Base-by-base conservation (phyloP, 441 rosid genomes). In the Aleurites moluccanus region DNA sequence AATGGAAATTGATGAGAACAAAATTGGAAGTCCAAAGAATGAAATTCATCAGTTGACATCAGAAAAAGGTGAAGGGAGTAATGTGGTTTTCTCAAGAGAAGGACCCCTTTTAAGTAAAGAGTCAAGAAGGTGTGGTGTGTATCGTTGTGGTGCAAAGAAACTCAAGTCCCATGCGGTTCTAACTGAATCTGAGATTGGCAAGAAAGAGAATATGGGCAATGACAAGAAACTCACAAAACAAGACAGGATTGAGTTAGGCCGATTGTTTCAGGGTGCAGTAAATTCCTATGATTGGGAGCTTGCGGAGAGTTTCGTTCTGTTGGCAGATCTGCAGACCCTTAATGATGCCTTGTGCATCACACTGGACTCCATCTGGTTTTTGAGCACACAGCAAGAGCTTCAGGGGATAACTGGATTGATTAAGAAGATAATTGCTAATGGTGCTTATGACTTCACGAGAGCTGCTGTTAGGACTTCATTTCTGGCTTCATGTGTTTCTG, bases 381-480 rank as follows among this genome's bases (percentile, higher is more conserved):
- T 95, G 83, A 87, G 86, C 79, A 86, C 97, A 14, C 86, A 84
- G 62, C 85, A 84, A 6, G 97, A 90, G 74, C 88, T 89, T 70
- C 80, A 72, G 44, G 97, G 93, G 70, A 81, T 93, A 65, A 92
- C 93, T 0, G 86, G 86, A 42, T 85, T 95, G 84, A 90, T 95
- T 66, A 86, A 85, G 84, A 91, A 86, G 82, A 86, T 92, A 47
- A 82, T 94, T 70, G 82, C 85, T 11, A 88, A 80, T 75, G 99
- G 99, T 79, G 98, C 98, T 83, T 88, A 90, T 81, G 98, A 95
- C 85, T 93, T 91, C 79, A 88, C 97, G 8, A 87, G 99, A 89
- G 99, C 98, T 72, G 92, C 92, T 69, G 90, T 93, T 60, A 91
- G 99, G 79, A 93, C 97, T 78, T 94, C 97, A 0, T 94, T 94